These are phyloP conservation scores for Gilbertella persicaria DNA, from an alignment of 371 early-diverging fungal species.

Conservation along the genomic window DNA sequence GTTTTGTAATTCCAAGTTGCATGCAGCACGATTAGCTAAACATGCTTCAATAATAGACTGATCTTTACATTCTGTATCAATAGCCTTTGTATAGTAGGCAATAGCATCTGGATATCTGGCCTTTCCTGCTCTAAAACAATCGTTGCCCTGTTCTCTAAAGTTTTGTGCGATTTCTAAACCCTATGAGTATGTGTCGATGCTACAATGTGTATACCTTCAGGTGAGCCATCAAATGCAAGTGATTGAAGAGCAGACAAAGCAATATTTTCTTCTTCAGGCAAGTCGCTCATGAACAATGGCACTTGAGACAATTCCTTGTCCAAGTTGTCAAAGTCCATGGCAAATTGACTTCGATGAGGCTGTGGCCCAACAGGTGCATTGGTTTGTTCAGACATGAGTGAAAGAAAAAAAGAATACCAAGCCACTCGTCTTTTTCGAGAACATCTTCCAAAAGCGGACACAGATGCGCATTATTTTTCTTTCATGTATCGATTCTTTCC, in stretches of 20 bases:
- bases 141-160: conserved; percentile 96
- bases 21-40: conserved; percentile 90
- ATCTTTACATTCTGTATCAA: conserved; percentile 82
- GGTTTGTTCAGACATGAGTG: background rate
- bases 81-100: conserved; percentile 83
- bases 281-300: conserved; percentile 90
- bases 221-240: conserved; percentile 91
- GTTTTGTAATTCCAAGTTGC: conserved; percentile 85
- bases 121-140: conserved; percentile 78
- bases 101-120: conserved; percentile 77
- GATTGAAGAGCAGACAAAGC: conserved; percentile 85
- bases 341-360: conserved; percentile 26
- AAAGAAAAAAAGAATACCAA: background rate
- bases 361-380: conserved; percentile 28
- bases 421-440: background rate
- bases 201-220: conserved; percentile 69
- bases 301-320: conserved; percentile 69
- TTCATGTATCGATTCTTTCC: too few relatives aligned
- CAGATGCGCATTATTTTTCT: too few relatives aligned
- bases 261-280: conserved; percentile 81
- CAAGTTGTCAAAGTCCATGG: conserved; percentile 52
- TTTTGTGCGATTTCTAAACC: conserved; percentile 85
- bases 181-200: background rate
- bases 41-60: conserved; percentile 74
- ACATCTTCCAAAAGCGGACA: background rate